phyloP scores from a whole-genome alignment of 352 stramenopile genomes.

The Pythium angustatum region DNA sequence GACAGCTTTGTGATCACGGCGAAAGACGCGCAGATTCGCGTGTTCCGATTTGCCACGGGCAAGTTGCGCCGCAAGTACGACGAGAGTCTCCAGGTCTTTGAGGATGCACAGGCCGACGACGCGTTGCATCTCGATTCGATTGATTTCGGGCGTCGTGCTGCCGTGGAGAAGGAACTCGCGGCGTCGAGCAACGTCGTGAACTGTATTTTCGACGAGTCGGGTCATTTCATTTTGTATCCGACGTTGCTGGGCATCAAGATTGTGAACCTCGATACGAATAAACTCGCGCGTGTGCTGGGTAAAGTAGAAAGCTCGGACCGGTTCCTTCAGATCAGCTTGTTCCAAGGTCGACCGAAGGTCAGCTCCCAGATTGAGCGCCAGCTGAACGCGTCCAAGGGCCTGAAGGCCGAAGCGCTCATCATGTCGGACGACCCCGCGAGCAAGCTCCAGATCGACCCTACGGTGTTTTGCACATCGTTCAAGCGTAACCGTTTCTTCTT shows the following conservation, averaged over 20 bases:
- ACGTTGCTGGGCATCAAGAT: slow-evolving; percentile 97
- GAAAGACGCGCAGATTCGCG: slow-evolving; percentile 88
- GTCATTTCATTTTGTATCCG: slow-evolving; percentile 95
- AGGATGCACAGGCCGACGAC: slow-evolving; percentile 78
- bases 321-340: slow-evolving; percentile 93
- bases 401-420: slow-evolving; percentile 50
- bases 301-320: slow-evolving; percentile 95
- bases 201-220: slow-evolving; percentile 95
- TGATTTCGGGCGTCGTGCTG: slow-evolving; percentile 85
- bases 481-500: slow-evolving; percentile 96
- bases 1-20: slow-evolving; percentile 84
- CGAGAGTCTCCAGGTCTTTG: slow-evolving; percentile 88
- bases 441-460: slow-evolving; percentile 70
- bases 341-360: slow-evolving; percentile 94
- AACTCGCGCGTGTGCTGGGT: slow-evolving; percentile 90
- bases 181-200: slow-evolving; percentile 61
- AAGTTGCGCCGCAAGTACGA: slow-evolving; percentile 91
- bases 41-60: slow-evolving; percentile 87
- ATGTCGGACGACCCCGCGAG: slow-evolving; percentile 62
- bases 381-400: slow-evolving; percentile 48
- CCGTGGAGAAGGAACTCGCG: slow-evolving; percentile 82
- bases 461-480: slow-evolving; percentile 87
- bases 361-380: slow-evolving; percentile 95
- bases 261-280: slow-evolving; percentile 95
- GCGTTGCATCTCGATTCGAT: slow-evolving; percentile 82